A percentile compares a stretch with the other conserved stretches of the same genome.
phyloP scores from a whole-genome alignment of 2,329 filamentous ascomycete species.

The Aspergillus jensenii region DNA sequence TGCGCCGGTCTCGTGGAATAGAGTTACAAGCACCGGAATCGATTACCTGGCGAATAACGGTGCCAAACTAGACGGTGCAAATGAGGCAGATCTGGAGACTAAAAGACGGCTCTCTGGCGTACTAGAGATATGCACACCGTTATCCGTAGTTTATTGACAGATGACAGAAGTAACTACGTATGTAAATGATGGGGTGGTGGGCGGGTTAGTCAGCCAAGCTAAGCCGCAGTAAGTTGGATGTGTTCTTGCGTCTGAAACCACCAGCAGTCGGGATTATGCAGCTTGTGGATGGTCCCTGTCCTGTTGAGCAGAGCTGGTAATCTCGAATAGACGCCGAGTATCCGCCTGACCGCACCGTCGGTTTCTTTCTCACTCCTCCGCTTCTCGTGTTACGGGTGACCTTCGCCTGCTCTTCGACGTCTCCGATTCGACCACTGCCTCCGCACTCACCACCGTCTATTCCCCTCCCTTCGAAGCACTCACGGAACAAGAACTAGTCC shows the following conservation, averaged over 20 bases:
- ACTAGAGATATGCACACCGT: no score
- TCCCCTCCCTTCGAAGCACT: conserved; percentile 17
- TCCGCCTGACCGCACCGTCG: conserved; percentile 3
- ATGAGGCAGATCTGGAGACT: no score
- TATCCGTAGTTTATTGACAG: no score
- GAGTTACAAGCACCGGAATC: no score
- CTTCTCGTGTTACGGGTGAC: conserved; percentile 12
- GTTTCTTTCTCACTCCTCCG: not conserved
- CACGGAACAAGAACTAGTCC: conserved; percentile 3
- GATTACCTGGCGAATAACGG: no score
- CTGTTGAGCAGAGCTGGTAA: not conserved
- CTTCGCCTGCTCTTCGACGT: not conserved
- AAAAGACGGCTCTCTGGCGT: no score
- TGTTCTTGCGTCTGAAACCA: conserved; percentile 13
- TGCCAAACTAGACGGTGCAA: no score
- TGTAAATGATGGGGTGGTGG: no score
- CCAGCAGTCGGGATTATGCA: conserved; percentile 7
- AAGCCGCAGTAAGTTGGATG: conserved; percentile 1
- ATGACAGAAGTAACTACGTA: no score
- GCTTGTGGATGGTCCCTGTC: not conserved
- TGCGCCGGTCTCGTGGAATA: no score
- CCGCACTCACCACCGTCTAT: conserved; percentile 10
- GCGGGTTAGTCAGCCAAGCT: conserved; percentile 21
- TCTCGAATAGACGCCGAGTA: conserved; percentile 2
- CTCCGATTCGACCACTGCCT: conserved; percentile 11